Base-by-base conservation (phyloP, 768 basidiomycete genomes). In the Kondoa malvinella region DNA sequence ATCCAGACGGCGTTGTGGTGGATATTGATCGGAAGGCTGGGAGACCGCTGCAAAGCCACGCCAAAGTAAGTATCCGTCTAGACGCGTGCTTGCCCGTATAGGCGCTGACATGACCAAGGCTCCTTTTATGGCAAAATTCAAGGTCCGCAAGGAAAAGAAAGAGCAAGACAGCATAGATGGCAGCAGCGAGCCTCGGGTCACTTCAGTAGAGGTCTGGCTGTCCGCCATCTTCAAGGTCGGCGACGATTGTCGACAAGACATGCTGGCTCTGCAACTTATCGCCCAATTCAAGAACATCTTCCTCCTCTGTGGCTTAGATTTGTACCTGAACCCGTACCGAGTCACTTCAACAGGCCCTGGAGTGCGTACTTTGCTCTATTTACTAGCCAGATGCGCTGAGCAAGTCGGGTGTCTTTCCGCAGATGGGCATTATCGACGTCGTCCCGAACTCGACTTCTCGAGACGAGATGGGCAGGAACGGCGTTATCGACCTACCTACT, bases 241-340 rank as follows among this genome's bases (percentile, higher is more conserved):
- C 66, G 95, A 99, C 75, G 95, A 99, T 76, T 99, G 95, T 77
- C 85, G 95, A 57, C 95, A 99, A 77, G 95, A 99, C 74, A 87
- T 97, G n/a, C 83, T 99, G 58, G 95, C 95, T 0, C 80, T 99
- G 61, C 95, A 99, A 74, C 79, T 96, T 69, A 97, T 99, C 70
- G 95, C 95, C 3, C 97, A 97, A 92, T 96, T 97, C 83, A 97
- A 97, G 79, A 96, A 95, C 76, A 87, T 96, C 67, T 99, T 94
- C 79, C 87, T 83, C 15, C 83, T 83, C 70, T 82, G 94, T 68
- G 95, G 95, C 0, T 80, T 99, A 66, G 87, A 86, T 1, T 79
- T 96, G 25, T 96, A 97, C 74, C 82, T 99, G 50, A 94, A 85
- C 77, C 95, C 95, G 0, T 99, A 99, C 74, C 84, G 94, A 57